A percentile compares a stretch with the other conserved stretches of the same genome.
These are phyloP conservation scores for Aspergillus campestris DNA, from an alignment of 495 filamentous ascomycete species.

Conservation along the genomic window DNA sequence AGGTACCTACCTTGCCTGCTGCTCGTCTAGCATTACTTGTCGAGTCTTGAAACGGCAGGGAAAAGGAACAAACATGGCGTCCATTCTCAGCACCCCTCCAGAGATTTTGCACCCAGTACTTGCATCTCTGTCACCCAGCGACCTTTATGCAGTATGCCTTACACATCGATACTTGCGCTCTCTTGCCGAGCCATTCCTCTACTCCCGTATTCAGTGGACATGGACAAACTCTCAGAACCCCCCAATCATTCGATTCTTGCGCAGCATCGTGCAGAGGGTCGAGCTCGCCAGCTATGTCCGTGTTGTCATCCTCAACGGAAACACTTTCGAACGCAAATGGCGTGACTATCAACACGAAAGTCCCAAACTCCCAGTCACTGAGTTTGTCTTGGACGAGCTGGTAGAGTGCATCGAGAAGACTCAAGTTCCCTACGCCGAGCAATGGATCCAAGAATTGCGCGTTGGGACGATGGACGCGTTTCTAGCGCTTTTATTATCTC, in stretches of 20 bases:
- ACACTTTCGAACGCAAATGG: neutral
- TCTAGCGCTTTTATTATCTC: slow-evolving; percentile 13
- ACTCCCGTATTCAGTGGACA: slow-evolving; percentile 11
- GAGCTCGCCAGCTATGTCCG: slow-evolving; percentile 13
- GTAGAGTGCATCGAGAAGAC: slow-evolving; percentile 7
- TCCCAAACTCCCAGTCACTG: slow-evolving; percentile 3
- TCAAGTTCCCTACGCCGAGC: slow-evolving; percentile 7
- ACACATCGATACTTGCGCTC: slow-evolving; percentile 4
- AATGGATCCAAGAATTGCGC: slow-evolving; percentile 10
- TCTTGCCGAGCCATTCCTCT: slow-evolving; percentile 12
- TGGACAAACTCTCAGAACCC: slow-evolving; percentile 6
- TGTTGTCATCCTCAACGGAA: slow-evolving; percentile 4
- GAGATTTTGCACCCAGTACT: slow-evolving; percentile 6
- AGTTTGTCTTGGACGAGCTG: slow-evolving; percentile 5
- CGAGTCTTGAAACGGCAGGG: too few relatives aligned
- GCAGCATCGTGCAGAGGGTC: slow-evolving; percentile 10
- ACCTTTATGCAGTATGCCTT: slow-evolving; percentile 6
- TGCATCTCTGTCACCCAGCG: slow-evolving; percentile 6
- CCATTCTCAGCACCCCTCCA: neutral
- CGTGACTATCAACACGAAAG: neutral
- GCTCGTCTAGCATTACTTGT: too few relatives aligned
- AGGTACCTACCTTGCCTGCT: too few relatives aligned
- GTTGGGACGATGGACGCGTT: slow-evolving; percentile 12
- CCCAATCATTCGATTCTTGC: slow-evolving; percentile 8
- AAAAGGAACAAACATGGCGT: too few relatives aligned